Evolutionary conservation across 805 yeast genomes (phyloP), one percentile per base, ranked within the genome.

Genomic region (Dipodascopsis uninucleata): DNA sequence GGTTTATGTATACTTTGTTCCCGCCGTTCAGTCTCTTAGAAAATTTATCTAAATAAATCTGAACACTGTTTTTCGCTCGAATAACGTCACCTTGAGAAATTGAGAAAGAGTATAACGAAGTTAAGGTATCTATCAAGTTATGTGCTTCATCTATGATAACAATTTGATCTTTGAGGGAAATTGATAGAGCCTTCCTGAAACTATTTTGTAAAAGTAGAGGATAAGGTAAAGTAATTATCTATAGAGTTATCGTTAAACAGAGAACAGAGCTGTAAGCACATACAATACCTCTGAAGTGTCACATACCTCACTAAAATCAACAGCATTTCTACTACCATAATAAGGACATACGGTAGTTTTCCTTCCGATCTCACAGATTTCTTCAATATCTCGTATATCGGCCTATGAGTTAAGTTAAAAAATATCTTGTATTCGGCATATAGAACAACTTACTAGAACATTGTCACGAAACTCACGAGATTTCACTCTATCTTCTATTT

Each of bases 121-220:
- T 75, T 2, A 89, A 77, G 0, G 89, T 79, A 55, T 88, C 96
- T 23, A 87, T 60, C 33, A 89, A 66, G 60, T 89, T 89, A 60
- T 89, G 97, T 0, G 97, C 97, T 61, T 89, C 97, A 62, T 89
- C 97, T 22, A 89, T 80, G 4, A 90, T 75, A 0, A 90, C 78
- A 2, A 89, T 74, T 1, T 89, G 72, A 44, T 78, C 75, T 41
- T 74, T 72, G 7, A 89, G 58, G 31, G 79, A 71, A 4, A 89
- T 59, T 1, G 77, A 76, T 33, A 88, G 59, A 0, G 78, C 68
- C 4, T 71, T 71, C 55, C 96, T 69, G 0, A 93, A 68, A 5
- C 71, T 68, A 9, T 71, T 71, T 49, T 81, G 84, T 0, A 86
- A 66, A 10, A 89, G 62, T 51, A 85, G 69, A 56, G 88, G 96